Evolutionary conservation across 306 rosid species (phyloP), one percentile per base, ranked within the genome.

Genomic region (Begonia peltatifolia): DNA sequence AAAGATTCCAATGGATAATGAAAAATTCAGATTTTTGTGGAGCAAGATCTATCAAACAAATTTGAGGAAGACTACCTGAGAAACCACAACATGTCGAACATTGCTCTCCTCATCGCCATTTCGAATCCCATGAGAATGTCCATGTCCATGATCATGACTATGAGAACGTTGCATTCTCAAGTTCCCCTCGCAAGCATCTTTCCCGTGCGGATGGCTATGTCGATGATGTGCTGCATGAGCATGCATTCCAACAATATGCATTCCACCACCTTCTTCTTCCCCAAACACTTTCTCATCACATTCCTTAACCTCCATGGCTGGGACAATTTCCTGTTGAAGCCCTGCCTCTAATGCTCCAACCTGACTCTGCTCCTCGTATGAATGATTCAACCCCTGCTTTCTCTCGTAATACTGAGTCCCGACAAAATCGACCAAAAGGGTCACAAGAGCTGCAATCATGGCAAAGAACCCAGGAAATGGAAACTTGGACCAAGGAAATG

Each of bases 221-320:
- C 84, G 60, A 59, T 92, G 94, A 58, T 83, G 99, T 35, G 87
- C 96, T 3, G 83, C 94, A 53, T 92, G 99, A 6, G 96, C 99
- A 62, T 79, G 99, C 82, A 92, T 86, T 13, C 99, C 99, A 9
- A 86, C 94, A 5, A 90, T 90, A 68, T 90, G 99, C 94, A 92
- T 86, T 20, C 88, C 94, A 2, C 99, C 99, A 25, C 84, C 76
- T 10, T 83, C 94, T 22, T 86, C 99, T 58, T 79, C 96, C 4
- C 99, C 99, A 46, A 90, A 90, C 43, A 90, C 81, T 14, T 69
- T 79, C 48, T 58, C 82, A 9, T 56, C 71, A 67, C n/a, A 11
- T 6, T 70, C 74, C 41, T 41, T 54, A 20, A 46, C 55, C n/a
- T 61, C 82, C 1, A 36, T 64, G 3, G 7, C 77, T 43, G 71